Evolutionary conservation across 768 basidiomycete species (phyloP), one percentile per base, ranked within the genome.

Genomic region (Chlorophyllum brunneum): DNA sequence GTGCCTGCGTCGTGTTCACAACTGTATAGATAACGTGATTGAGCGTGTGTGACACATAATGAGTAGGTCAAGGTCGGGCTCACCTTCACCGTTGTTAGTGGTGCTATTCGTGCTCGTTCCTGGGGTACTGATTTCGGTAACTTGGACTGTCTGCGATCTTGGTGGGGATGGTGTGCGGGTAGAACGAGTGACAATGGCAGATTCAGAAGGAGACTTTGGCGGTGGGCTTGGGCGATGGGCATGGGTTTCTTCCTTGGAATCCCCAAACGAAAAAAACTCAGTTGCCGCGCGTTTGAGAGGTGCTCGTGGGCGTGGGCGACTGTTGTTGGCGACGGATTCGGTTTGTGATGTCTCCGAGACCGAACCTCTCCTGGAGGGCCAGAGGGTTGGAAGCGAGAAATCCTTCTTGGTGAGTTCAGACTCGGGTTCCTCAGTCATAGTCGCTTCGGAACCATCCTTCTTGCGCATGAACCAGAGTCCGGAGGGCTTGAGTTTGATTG

Each of bases 1-100:
- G 88, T 9, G 82, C 88, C 54, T 86, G 79, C 13, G 78, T 71
- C 6, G 79, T 71, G 2, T 70, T 72, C n/a, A 70, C 68, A 8
- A 62, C 66, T 66, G 53, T 16, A 52, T 27, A 23, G 29, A 54
- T 51, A 24, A 30, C 39, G 48, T 42, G 39, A 48, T 36, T 53
- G 33, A 53, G 18, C 38, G 40, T 54, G 34, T 36, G 34, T 36
- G 34, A 36, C 34, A 29, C 45, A 18, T 46, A 43, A 33, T 44
- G 20, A 27, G 20, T 22, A 13, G 34, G 15, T 36, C 2, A 2
- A 56, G 36, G 30, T 23, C 8, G 9, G 46, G 36, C 61, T 55
- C 59, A 67, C 67, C 64, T 60, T 70, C 67, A 31, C 36, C 33
- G 33, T 40, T 22, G 9, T 30, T 5, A 5, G 5, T 36, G 33